These are phyloP conservation scores for Alternaria viburni DNA, from an alignment of 2,329 filamentous ascomycete genomes.

Conservation along the genomic window DNA sequence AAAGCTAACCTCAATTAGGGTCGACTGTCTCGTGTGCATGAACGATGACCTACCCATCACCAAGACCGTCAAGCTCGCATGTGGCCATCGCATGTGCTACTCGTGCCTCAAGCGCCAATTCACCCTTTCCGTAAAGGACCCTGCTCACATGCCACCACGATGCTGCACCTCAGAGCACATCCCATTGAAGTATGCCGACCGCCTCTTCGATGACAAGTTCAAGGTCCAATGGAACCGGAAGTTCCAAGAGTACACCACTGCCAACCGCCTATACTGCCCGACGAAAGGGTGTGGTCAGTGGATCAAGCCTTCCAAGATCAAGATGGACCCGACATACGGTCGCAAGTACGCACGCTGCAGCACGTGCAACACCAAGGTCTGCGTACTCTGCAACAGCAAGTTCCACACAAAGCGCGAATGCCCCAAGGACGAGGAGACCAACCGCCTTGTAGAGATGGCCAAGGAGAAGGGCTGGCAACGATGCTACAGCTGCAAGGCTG, in stretches of 20 bases:
- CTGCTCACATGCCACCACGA: constrained; percentile 81
- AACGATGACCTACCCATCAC: constrained; percentile 68
- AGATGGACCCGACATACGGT: constrained; percentile 56
- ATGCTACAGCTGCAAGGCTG: constrained; percentile 74
- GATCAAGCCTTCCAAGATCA: constrained; percentile 76
- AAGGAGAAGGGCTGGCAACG: constrained; percentile 74
- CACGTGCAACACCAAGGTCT: constrained; percentile 76
- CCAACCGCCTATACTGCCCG: constrained; percentile 80
- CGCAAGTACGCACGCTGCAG: constrained; percentile 73
- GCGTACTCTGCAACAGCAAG: constrained; percentile 73
- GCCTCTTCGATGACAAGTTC: constrained; percentile 74
- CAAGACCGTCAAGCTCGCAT: constrained; percentile 74
- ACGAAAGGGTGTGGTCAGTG: constrained; percentile 74
- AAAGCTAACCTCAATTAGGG: constrained; percentile 52
- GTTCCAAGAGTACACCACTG: constrained; percentile 76
- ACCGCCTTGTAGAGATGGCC: constrained; percentile 67
- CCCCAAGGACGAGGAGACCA: constrained; percentile 72
- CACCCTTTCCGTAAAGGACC: constrained; percentile 75
- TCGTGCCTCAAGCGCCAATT: constrained; percentile 77
- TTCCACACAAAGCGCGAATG: constrained; percentile 74
- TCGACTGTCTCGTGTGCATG: constrained; percentile 75
- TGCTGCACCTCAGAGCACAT: constrained; percentile 80
- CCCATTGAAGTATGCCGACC: constrained; percentile 75
- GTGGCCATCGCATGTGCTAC: constrained; percentile 82
- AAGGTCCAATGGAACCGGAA: constrained; percentile 83